Conservation (phyloP, 257 asterid genomes). For the Fraxinus quadrangulata region DNA sequence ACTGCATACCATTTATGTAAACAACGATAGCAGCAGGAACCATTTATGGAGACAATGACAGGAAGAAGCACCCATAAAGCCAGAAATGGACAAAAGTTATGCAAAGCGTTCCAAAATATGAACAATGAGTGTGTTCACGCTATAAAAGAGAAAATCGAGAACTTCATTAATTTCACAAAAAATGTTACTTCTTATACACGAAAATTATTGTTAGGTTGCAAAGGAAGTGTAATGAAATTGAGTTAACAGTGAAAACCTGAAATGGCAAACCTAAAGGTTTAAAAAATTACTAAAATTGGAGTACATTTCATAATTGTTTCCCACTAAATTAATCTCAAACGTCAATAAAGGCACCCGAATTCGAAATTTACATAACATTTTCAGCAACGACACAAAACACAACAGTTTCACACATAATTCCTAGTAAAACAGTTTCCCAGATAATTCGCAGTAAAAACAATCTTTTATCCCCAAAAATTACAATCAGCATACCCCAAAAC, state of each 20-base stretch:
- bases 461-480: neutral
- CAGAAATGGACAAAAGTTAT: neutral
- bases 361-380: slow-evolving; percentile 9
- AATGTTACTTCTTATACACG: slow-evolving; percentile 1
- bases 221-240: neutral
- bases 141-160: neutral
- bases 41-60: neutral
- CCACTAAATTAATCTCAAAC: neutral
- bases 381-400: slow-evolving; percentile 12
- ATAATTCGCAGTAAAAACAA: slow-evolving; percentile 1
- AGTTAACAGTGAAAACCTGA: neutral
- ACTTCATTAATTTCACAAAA: neutral
- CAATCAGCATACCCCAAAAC: slow-evolving; percentile 9
- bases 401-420: slow-evolving; percentile 15
- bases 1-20: neutral
- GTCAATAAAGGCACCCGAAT: neutral
- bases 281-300: neutral
- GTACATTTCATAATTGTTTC: neutral
- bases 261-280: slow-evolving; percentile 1
- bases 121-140: neutral
- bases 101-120: neutral
- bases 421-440: neutral
- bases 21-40: neutral
- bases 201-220: neutral
- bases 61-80: neutral